Conservation (phyloP, 2,329 filamentous ascomycete genomes). For the Colletotrichum musicola region DNA sequence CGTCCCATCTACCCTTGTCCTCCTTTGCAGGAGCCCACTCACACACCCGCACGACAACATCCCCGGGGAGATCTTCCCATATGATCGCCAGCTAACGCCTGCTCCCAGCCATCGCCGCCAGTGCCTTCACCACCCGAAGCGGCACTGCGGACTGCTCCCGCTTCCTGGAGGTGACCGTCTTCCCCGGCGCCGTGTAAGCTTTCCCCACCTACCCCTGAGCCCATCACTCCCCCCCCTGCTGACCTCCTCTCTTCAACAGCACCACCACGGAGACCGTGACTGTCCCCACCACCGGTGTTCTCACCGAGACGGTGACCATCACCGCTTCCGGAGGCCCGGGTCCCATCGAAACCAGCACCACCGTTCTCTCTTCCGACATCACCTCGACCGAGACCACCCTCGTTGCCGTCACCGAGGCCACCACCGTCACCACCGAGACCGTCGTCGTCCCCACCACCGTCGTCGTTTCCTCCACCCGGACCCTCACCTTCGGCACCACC, state of each 20-base stretch:
- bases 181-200: constrained; percentile 24
- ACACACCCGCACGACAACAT: too few species aligned
- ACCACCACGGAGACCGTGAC: constrained; percentile 32
- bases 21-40: not conserved
- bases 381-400: constrained; percentile 16
- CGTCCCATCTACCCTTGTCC: not conserved
- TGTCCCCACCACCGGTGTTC: constrained; percentile 26
- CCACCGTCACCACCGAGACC: constrained; percentile 30
- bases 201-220: not conserved
- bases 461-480: constrained; percentile 30
- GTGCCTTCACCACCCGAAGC: constrained; percentile 22
- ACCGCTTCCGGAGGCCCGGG: constrained; percentile 5
- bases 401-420: constrained; percentile 22
- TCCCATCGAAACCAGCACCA: constrained; percentile 27
- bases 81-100: constrained; percentile 4
- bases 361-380: constrained; percentile 4
- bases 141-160: constrained; percentile 36
- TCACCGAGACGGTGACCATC: constrained; percentile 26
- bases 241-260: constrained; percentile 3
- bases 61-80: not conserved
- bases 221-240: constrained; percentile 1
- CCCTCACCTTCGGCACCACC: constrained; percentile 31
- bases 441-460: constrained; percentile 31
- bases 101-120: constrained; percentile 29
- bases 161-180: constrained; percentile 26